Evolutionary conservation across 768 basidiomycete species (phyloP), one percentile per base, ranked within the genome.

Genomic region (Agaricus blazei): DNA sequence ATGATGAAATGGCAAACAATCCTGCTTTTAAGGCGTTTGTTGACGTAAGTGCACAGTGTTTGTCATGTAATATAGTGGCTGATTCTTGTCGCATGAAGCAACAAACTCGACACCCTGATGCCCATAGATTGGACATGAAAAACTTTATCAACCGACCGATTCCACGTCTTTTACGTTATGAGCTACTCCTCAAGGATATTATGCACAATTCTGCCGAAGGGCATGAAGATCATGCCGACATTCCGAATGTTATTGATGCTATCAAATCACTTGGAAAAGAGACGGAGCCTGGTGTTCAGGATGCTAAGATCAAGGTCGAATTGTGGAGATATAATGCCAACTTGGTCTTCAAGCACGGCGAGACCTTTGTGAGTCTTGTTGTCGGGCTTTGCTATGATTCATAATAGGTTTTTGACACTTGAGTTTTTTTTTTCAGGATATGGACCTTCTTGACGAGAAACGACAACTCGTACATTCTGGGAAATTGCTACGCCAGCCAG

Each of bases 101-200:
- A 48, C 31, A 36, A n/a, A 49, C 26, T 9, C 83, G 87, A 31
- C 85, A 91, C 61, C 81, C 86, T 0, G 87, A 88, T 56, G 83
- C 93, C 1, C 85, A 89, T 63, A 83, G 87, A 48, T 76, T 92
- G 19, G 93, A 94, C 65, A 88, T 99, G 83, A 93, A 95, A 67
- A 87, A 79, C 62, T 99, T 98, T 71, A 88, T 95, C 64, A 86
- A 91, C 62, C 85, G 93, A 37, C 93, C 95, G 1, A 94, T 96
- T 60, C 90, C 92, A 57, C 85, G 96, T 43, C 72, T 96, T 36
- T 75, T 94, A 41, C 88, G 95, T 47, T 98, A 98, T 66, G 87
- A 90, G 59, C 76, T 98, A 1, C 76, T 98, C 15, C 71, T 98
- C 58, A 88, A 87, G 59, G 78, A 81, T 31, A 88, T 98, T 59